Base-by-base conservation (phyloP, 257 asterid species). In the Gardenia jasminoides region DNA sequence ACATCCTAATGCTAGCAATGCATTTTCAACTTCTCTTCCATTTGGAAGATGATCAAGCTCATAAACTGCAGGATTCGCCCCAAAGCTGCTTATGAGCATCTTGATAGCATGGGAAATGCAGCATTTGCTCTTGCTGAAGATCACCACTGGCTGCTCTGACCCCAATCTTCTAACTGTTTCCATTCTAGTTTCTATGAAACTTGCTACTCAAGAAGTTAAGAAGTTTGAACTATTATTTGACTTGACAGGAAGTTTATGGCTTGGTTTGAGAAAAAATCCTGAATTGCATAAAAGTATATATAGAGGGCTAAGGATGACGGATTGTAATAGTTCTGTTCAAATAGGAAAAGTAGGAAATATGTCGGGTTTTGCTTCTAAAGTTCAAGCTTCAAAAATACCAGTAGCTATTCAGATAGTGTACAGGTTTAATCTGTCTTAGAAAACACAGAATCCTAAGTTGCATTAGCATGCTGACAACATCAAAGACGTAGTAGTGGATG, bases 71-170 rank as follows among this genome's bases (percentile, higher is more conserved):
- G 94, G 93, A 61, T 84, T 88, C 16, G 92, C 96, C 20, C 93
- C 90, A 22, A 88, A 92, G 36, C 90, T 68, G 20, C 85, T 79
- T 33, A 92, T 83, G 28, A 92, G 59, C 39, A 46, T 70, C 30
- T 79, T 30, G 2, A 92, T 88, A 20, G 88, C 68, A 65, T 92
- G 84, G 6, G 92, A 89, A 69, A 91, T 88, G 93, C 93, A 85
- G 70, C 94, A 92, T 41, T 22, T 79, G 56, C 80, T 87, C 80
- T 89, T 91, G 82, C 86, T 89, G 86, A 92, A 89, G 16, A 92
- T 83, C 77, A 92, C 96, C 74, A 88, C 41, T 36, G 41, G 41
- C 41, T 36, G 83, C 46, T 75, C 84, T 0, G 84, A 68, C n/a
- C 87, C 97, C 48, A 92, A 39, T 47, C 74, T 36, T 4, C 41